Evolutionary conservation across 2,329 filamentous ascomycete species (phyloP).

Genomic region (Seiridium cupressi): DNA sequence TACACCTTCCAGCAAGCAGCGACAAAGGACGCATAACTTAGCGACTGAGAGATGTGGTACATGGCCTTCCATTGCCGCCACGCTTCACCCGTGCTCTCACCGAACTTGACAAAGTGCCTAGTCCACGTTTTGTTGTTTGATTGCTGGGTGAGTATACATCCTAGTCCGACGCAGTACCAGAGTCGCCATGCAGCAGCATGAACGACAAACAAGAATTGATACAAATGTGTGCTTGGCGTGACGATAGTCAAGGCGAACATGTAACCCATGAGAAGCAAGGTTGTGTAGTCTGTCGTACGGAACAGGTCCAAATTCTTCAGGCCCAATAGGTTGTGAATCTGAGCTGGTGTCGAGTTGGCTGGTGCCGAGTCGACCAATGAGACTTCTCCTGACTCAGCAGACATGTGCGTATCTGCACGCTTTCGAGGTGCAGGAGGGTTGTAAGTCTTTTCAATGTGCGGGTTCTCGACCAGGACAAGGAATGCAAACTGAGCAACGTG

Average conservation of each 20-base stretch:
- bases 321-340: constrained; percentile 82
- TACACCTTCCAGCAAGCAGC: constrained; percentile 98
- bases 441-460: constrained; percentile 91
- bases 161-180: constrained; percentile 90
- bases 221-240: constrained; percentile 73
- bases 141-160: constrained; percentile 79
- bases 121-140: constrained; percentile 94
- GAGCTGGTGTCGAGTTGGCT: constrained; percentile 44
- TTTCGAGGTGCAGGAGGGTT: constrained; percentile 80
- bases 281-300: constrained; percentile 79
- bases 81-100: constrained; percentile 84
- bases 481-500: constrained; percentile 95
- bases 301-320: constrained; percentile 83
- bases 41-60: constrained; percentile 87
- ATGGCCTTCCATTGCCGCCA: constrained; percentile 98
- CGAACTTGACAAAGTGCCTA: constrained; percentile 94
- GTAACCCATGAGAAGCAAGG: constrained; percentile 74
- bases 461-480: constrained; percentile 87
- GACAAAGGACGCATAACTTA: constrained; percentile 86
- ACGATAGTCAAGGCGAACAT: constrained; percentile 70
- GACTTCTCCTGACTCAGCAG: constrained; percentile 14
- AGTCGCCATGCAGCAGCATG: constrained; percentile 82
- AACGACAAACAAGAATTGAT: constrained; percentile 75
- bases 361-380: constrained; percentile 13
- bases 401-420: constrained; percentile 31